Percentiles rank a stretch among this genome's conserved stretches.
phyloP scores from a whole-genome alignment of 176 grass and related monocot genomes.

The Rhynchospora pubera region DNA sequence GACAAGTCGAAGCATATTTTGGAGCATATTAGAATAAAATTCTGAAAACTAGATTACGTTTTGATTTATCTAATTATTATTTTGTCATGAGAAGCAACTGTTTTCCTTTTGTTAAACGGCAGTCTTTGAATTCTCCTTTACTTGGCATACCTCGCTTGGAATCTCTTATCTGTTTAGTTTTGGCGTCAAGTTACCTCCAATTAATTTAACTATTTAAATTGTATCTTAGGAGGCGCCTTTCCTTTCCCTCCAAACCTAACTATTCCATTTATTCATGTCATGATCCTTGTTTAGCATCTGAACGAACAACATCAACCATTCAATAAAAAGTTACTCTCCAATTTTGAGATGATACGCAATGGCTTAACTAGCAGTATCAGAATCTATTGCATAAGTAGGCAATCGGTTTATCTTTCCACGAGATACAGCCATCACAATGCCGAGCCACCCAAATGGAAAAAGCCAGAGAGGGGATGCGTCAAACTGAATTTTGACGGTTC shows the following conservation, averaged over 20 bases:
- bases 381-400: background rate
- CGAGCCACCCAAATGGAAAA: slow-evolving; percentile 36
- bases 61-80: background rate
- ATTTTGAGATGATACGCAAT: background rate
- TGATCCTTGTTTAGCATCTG: background rate
- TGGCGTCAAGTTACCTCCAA: slow-evolving; percentile 24
- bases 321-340: background rate
- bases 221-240: background rate
- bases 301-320: background rate
- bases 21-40: slow-evolving; percentile 11
- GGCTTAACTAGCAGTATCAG: background rate
- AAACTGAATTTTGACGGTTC: slow-evolving; percentile 91
- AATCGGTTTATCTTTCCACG: background rate
- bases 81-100: slow-evolving; percentile 9
- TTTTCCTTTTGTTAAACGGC: slow-evolving; percentile 11
- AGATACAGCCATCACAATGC: slow-evolving; percentile 3
- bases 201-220: slow-evolving; percentile 19
- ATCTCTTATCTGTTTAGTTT: background rate
- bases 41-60: background rate
- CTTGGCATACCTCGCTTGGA: background rate
- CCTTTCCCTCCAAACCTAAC: background rate
- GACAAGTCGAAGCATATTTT: background rate
- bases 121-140: background rate
- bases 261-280: background rate
- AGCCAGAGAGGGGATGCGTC: slow-evolving; percentile 38